Base-by-base conservation (phyloP, 2,329 filamentous ascomycete genomes). In the Cladosporium sp. region DNA sequence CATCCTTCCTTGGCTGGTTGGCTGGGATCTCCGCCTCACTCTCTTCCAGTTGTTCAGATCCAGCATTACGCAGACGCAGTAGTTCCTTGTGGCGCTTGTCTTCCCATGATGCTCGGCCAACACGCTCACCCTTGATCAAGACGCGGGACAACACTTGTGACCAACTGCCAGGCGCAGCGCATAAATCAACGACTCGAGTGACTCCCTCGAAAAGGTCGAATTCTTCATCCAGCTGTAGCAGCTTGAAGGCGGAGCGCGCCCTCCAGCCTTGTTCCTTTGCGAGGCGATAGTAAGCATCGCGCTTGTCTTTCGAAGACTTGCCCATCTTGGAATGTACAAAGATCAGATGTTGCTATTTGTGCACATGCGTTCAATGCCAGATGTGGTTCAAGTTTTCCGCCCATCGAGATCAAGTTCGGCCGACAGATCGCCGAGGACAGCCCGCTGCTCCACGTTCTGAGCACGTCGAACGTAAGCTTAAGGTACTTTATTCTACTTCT, bases 191-290 rank as follows among this genome's bases (percentile, higher is more conserved):
- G 1, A 99, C 94, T 37, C 94, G 84, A 2, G 90, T 93, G 50
- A 97, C 93, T 68, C 88, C 85, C 66, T 89, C 84, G 74, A 99
- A 97, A 11, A 99, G 84, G 69, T 97, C 89, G 76, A 97, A 99
- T 78, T 97, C 91, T 86, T 84, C 92, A 73, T 99, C 92, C 22
- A 99, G 85, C 75, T 99, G 94, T 12, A 99, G 85, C 22, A 99
- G 84, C 76, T 99, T 99, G 80, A 97, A 99, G 8, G 94, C 94
- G 65, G 92, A 96, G 59, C 94, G 85, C 28, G 94, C 94, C 37
- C 94, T 89, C 93, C 94, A 99, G 64, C 95, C 95, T 80, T 99
- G 94, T 75, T 99, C 94, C 77, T 99, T 99, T 17, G 94, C 94
- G 8, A 99, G 88, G 56, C 94, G 86, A 72, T 99, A 99, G 77